phyloP scores from a whole-genome alignment of 805 yeast species.

The Teunomyces kruisii region DNA sequence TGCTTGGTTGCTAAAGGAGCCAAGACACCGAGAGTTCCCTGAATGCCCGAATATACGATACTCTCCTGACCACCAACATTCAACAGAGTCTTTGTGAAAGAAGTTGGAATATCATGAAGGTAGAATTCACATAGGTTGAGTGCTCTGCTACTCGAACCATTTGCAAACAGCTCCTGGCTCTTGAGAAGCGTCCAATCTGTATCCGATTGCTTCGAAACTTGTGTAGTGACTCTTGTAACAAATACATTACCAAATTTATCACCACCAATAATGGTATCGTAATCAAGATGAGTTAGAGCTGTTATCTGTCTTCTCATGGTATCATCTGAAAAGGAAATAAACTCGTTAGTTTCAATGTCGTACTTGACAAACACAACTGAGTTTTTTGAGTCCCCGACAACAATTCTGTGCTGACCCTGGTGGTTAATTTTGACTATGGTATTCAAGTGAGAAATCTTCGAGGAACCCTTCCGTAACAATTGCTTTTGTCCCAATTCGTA shows the following conservation, averaged over 20 bases:
- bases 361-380: constrained; percentile 60
- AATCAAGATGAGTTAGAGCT: constrained; percentile 59
- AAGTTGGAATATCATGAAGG: constrained; percentile 68
- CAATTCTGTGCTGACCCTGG: constrained; percentile 55
- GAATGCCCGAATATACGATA: constrained; percentile 70
- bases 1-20: constrained; percentile 62
- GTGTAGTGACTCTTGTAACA: constrained; percentile 60
- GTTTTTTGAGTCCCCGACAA: constrained; percentile 69
- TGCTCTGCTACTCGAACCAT: constrained; percentile 56
- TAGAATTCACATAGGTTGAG: constrained; percentile 55
- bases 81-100: constrained; percentile 54
- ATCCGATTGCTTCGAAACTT: constrained; percentile 47
- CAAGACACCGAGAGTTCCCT: constrained; percentile 77
- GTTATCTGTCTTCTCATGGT: constrained; percentile 66
- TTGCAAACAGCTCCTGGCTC: constrained; percentile 34
- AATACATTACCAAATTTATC: constrained; percentile 85
- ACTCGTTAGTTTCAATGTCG: constrained; percentile 46
- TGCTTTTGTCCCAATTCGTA: constrained; percentile 81
- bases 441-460: constrained; percentile 41
- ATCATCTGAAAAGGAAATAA: constrained; percentile 72
- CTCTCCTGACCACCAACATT: constrained; percentile 65
- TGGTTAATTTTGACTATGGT: constrained; percentile 54
- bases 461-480: constrained; percentile 63
- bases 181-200: constrained; percentile 44
- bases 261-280: constrained; percentile 75